Conservation (phyloP, 2,329 filamentous ascomycete genomes). For the Hypoxylon sp. region DNA sequence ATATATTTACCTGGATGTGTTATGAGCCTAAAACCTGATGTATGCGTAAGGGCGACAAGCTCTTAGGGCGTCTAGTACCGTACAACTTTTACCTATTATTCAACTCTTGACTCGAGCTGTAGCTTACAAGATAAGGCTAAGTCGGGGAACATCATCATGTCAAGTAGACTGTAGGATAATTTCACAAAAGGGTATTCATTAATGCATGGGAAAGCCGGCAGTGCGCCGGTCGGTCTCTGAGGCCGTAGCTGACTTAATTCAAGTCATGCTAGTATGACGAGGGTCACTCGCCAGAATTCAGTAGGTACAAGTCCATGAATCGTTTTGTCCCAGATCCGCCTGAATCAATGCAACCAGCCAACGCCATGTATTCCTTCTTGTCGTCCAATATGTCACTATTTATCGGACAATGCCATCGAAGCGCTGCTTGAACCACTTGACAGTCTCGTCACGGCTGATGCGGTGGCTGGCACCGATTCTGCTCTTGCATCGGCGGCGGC, state of each 20-base stretch:
- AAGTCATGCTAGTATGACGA: constrained; percentile 69
- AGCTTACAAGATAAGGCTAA: background rate
- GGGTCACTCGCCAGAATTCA: constrained; percentile 61
- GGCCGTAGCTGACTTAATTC: constrained; percentile 76
- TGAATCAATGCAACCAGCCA: constrained; percentile 57
- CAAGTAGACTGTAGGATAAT: constrained; percentile 17
- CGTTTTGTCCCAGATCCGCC: constrained; percentile 61
- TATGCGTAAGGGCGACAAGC: background rate
- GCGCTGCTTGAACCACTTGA: constrained; percentile 94
- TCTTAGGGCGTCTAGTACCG: background rate
- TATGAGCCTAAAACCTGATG: background rate
- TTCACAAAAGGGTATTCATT: constrained; percentile 47
- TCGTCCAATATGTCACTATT: constrained; percentile 59
- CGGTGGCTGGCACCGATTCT: constrained; percentile 89
- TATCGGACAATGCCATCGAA: constrained; percentile 99
- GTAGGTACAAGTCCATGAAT: constrained; percentile 59
- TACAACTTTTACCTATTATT: background rate
- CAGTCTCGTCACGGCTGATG: constrained; percentile 94
- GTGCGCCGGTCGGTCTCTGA: constrained; percentile 80
- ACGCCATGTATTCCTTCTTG: constrained; percentile 54
- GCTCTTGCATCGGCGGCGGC: constrained; percentile 91
- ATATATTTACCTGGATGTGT: background rate
- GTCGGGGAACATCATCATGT: background rate
- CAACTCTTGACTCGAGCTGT: background rate
- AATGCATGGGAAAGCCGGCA: constrained; percentile 69